Conservation (phyloP, 2,329 filamentous ascomycete genomes). For the Cladosporium colombiae region DNA sequence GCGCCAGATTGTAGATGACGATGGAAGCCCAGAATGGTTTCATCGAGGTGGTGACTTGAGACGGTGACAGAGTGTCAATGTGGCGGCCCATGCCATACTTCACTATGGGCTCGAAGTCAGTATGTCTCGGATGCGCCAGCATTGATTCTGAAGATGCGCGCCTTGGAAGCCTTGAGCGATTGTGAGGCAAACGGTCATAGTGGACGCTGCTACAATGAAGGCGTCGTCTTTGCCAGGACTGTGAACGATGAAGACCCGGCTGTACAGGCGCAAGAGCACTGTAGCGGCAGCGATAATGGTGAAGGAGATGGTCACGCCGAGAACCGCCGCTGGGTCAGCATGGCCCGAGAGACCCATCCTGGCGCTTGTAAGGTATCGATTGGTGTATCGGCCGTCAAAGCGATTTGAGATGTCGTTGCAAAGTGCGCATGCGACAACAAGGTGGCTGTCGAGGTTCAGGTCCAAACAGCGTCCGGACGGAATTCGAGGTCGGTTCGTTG, state of each 20-base stretch:
- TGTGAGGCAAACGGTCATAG: constrained; percentile 15
- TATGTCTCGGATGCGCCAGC: constrained; percentile 20
- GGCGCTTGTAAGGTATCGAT: background rate
- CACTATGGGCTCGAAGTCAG: constrained; percentile 24
- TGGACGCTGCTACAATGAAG: constrained; percentile 22
- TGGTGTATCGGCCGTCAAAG: background rate
- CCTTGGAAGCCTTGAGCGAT: constrained; percentile 18
- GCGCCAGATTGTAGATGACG: constrained; percentile 31
- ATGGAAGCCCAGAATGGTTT: constrained; percentile 31
- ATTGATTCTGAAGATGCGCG: background rate
- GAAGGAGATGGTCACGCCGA: constrained; percentile 26
- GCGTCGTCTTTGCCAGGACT: constrained; percentile 31
- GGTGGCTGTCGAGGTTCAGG: constrained; percentile 6
- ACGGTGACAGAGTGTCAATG: constrained; percentile 20
- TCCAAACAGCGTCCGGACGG: background rate
- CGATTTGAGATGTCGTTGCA: background rate
- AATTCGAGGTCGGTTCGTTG: background rate
- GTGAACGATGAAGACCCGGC: constrained; percentile 27
- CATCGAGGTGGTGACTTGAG: constrained; percentile 27
- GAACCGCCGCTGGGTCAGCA: constrained; percentile 25
- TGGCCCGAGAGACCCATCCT: constrained; percentile 26
- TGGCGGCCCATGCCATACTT: constrained; percentile 34
- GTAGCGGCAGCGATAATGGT: constrained; percentile 26
- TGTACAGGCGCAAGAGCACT: constrained; percentile 27
- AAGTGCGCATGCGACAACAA: background rate